Base-by-base conservation (phyloP, 768 basidiomycete genomes). In the Pleurotus tuoliensis region DNA sequence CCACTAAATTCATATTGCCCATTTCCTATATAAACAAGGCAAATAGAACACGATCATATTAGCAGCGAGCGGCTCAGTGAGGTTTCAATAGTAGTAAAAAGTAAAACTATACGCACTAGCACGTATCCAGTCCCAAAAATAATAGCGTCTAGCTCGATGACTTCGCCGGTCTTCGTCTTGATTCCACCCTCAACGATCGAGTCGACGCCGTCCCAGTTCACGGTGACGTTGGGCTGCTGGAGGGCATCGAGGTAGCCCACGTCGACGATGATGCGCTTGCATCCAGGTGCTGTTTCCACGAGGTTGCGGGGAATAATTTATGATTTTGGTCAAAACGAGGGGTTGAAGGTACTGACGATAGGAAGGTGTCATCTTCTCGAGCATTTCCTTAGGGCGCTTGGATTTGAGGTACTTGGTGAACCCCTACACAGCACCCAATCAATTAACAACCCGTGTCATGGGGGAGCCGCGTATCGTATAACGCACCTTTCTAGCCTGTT, bases 231-330 rank as follows among this genome's bases (percentile, higher is more conserved):
- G 0, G 81, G 73, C 43, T 71, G 72, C 52, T 80, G 71, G 51
- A 87, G 66, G 22, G 74, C 69, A 15, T 75, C 65, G 16, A 88
- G 74, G 63, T 84, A 87, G 15, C 76, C 76, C 2, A 82, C 79
- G 62, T 88, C 83, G 55, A 81, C 72, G 34, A 88, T 79, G 16
- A 86, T 76, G 39, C 87, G 76, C 67, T 84, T 86, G 64, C 84
- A 87, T n/a, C 85, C 85, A 25, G 79, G 76, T 39, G 78, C 82
- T 83, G 55, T 34, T 8, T 34, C 7, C 8, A 9, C 11, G 9
- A 34, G 30, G 8, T 3, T 34, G 8, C 3, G 11, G 8, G 1
- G 30, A 4, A 3, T 11, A 34, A 34, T 3, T 11, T 3, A 11
- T 34, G 24, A 5, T 25, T 25, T 25, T 5, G 24, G 24, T 25